phyloP scores from a whole-genome alignment of 1,284 basidiomycete species.

The Pulchroboletus neoregius region DNA sequence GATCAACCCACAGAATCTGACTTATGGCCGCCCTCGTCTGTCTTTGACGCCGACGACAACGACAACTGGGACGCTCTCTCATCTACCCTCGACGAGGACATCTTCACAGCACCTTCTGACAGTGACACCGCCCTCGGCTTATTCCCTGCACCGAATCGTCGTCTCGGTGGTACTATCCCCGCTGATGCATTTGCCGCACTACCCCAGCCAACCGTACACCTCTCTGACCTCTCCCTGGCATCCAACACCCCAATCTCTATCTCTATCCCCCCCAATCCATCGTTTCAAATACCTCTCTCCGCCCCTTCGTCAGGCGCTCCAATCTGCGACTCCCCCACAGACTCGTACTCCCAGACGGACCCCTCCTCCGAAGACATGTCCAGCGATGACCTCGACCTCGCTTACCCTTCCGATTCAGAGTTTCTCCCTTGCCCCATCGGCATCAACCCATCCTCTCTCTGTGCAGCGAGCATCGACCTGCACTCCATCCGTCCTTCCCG shows the following conservation, averaged over 20 bases:
- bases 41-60: not conserved
- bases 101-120: not conserved
- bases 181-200: not conserved
- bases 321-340: slow-evolving; percentile 5
- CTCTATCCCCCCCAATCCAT: not conserved
- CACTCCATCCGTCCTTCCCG: slow-evolving; percentile 15
- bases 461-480: not conserved
- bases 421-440: slow-evolving; percentile 17
- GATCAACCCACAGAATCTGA: slow-evolving; percentile 7
- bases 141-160: slow-evolving; percentile 14
- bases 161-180: not conserved
- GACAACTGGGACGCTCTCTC: not conserved
- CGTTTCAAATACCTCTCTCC: slow-evolving; percentile 10
- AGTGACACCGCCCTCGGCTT: slow-evolving; percentile 1
- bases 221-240: slow-evolving; percentile 18
- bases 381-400: slow-evolving; percentile 17
- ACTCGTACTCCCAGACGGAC: slow-evolving; percentile 1
- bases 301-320: not conserved
- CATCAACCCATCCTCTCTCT: slow-evolving; percentile 12
- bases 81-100: not conserved
- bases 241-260: not conserved
- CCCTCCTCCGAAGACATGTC: slow-evolving; percentile 17
- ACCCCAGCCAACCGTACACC: slow-evolving; percentile 23
- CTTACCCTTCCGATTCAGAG: slow-evolving; percentile 25
- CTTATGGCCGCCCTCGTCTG: slow-evolving; percentile 2